Base-by-base conservation (phyloP, 2,329 filamentous ascomycete species). In the Rutstroemia sp. region DNA sequence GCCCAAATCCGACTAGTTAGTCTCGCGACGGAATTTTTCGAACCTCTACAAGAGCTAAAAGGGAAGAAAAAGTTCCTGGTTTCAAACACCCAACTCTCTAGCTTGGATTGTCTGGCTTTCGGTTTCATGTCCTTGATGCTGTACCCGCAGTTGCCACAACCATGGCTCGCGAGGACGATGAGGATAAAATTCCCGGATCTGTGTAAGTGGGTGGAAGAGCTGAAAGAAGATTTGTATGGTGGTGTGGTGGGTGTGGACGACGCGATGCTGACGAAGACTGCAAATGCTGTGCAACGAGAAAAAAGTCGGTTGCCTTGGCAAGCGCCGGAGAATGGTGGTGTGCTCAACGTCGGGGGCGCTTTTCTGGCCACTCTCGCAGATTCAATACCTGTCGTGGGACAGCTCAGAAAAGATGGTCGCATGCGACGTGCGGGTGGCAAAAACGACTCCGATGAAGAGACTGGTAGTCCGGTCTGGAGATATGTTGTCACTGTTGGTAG, bases 41-140 rank as follows among this genome's bases (percentile, higher is more conserved):
- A 81, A 37, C 87, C 90, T 0, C 69, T 96, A 16, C 79, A 84
- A 53, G 78, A 83, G 39, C 74, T 89, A 37, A 75, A 85, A 19
- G 78, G 75, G 1, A 68, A 73, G 17, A 82, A 81, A 59, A 65
- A 71, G 2, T 86, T 80, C 65, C 70, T 89, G 10, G 72, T 88
- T 1, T 74, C 73, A 10, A 71, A 73, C 8, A 68, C 73, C 1
- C 65, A 73, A n/a, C 77, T 81, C 0, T 82, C 82, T 2, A 82
- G 79, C 54, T 72, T 95, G 23, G 92, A 96, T 70, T 96, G 89
- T 68, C 70, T 96, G 48, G 85, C 83, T 0, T 82, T 89, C 65
- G 94, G 86, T 10, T 95, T 95, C 69, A 74, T 97, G 38, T 79
- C 83, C 2, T 73, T 96, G 50, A 87, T 94, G 75, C 75, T 87